Percentiles rank a stretch among this genome's conserved stretches.
Evolutionary conservation across 108 stramenopile genomes (phyloP).

Genomic region (Cylindrotheca fusiformis): DNA sequence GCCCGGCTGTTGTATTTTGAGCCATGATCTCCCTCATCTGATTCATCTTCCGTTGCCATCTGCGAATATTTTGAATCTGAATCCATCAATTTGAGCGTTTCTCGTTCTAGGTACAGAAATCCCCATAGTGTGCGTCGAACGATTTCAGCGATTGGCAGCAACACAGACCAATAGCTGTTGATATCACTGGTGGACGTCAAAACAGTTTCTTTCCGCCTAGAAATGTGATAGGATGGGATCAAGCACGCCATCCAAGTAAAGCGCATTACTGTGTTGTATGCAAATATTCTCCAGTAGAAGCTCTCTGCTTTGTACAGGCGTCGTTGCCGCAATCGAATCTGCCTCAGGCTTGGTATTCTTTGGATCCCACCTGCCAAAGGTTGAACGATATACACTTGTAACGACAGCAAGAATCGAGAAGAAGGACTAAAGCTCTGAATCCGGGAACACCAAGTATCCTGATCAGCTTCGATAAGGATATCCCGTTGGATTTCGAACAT

Average conservation of each 20-base stretch:
- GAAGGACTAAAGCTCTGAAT: conserved; percentile 55
- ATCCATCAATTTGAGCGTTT: conserved; percentile 74
- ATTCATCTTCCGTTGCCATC: conserved; percentile 19
- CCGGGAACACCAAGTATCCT: conserved; percentile 25
- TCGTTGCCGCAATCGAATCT: conserved; percentile 66
- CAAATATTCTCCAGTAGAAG: conserved; percentile 77
- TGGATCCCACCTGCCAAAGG: conserved; percentile 36
- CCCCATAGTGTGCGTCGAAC: conserved; percentile 77
- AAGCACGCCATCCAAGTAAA: conserved; percentile 87
- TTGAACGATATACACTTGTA: conserved; percentile 43
- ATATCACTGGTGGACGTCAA: conserved; percentile 63
- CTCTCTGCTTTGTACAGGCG: conserved; percentile 69
- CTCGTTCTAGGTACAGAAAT: conserved; percentile 75
- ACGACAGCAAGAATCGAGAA: conserved; percentile 22
- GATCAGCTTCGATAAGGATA: conserved; percentile 9
- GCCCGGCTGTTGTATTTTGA: conserved; percentile 24
- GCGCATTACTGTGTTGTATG: conserved; percentile 49
- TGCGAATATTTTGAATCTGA: conserved; percentile 42
- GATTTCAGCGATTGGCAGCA: conserved; percentile 70
- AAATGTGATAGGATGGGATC: conserved; percentile 78
- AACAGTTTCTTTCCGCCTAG: conserved; percentile 47
- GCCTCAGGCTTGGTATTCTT: conserved; percentile 43
- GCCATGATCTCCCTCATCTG: conserved; percentile 24
- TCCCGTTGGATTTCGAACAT: conserved; percentile 61
- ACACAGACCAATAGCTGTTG: conserved; percentile 67